Percentiles rank a stretch among this genome's conserved stretches.
Evolutionary conservation across 345 rosid species (phyloP).

Genomic region (Mangifera indica): DNA sequence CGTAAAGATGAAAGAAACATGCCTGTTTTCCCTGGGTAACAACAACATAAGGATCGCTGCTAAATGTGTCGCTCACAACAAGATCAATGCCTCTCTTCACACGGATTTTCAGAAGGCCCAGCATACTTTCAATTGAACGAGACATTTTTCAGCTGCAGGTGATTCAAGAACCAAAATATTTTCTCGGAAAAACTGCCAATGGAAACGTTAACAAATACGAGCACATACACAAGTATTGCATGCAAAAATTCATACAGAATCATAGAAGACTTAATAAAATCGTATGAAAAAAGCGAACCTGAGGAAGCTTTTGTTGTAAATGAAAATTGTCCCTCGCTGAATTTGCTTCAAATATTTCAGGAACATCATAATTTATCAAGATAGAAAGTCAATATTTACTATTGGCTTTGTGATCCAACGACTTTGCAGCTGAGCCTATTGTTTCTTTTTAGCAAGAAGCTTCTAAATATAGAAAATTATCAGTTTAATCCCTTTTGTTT

Average conservation of each 20-base stretch:
- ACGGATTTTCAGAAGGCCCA: conserved; percentile 35
- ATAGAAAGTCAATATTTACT: not conserved
- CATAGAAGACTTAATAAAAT: not conserved
- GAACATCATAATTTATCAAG: not conserved
- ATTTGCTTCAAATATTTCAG: not conserved
- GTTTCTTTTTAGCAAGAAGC: not conserved
- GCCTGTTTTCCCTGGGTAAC: conserved; percentile 48
- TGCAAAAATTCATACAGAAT: not conserved
- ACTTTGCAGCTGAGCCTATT: not conserved
- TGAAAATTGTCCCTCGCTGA: not conserved
- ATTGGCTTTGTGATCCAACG: not conserved
- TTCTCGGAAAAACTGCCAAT: too few species aligned
- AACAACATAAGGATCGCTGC: conserved; percentile 42
- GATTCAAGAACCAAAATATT: not conserved
- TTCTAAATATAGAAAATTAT: too few species aligned
- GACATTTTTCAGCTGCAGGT: not conserved
- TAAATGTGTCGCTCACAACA: conserved; percentile 37
- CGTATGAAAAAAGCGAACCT: not conserved
- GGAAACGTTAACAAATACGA: too few species aligned
- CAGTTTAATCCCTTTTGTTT: too few species aligned
- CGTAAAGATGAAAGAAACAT: conserved; percentile 4
- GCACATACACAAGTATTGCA: too few species aligned
- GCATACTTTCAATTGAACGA: conserved; percentile 26
- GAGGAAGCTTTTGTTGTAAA: not conserved
- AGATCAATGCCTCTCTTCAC: conserved; percentile 35